phyloP scores from a whole-genome alignment of 2,329 filamentous ascomycete genomes.

The Clarireedia hainanense region DNA sequence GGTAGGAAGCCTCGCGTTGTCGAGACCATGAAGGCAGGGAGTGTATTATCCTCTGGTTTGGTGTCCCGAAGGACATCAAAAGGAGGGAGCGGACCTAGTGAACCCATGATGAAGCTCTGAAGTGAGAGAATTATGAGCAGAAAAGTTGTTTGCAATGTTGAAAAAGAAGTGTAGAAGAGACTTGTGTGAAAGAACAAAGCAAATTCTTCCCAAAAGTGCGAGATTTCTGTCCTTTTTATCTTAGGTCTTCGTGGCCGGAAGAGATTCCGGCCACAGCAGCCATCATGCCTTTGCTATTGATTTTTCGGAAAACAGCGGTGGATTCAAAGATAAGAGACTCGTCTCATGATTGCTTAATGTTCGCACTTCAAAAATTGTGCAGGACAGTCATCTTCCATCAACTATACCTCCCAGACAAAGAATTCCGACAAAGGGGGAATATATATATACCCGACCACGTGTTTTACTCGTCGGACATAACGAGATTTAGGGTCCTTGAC shows the following conservation, averaged over 20 bases:
- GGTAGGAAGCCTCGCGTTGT: conserved; percentile 69
- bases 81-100: conserved; percentile 18
- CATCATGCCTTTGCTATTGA: conserved; percentile 8
- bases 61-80: conserved; percentile 60
- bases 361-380: neutral
- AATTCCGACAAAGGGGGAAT: neutral
- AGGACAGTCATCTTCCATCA: neutral
- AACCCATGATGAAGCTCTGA: conserved; percentile 25
- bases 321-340: conserved; percentile 20
- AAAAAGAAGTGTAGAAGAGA: neutral
- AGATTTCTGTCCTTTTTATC: conserved; percentile 22
- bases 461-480: neutral
- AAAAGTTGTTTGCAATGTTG: conserved; percentile 2
- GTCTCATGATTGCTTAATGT: neutral
- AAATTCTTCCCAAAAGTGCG: conserved; percentile 8
- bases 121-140: neutral
- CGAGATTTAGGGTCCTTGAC: neutral
- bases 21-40: conserved; percentile 74
- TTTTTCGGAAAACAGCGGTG: conserved; percentile 10
- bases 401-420: neutral
- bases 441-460: conserved; percentile 10
- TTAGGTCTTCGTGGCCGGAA: conserved; percentile 24
- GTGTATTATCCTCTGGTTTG: conserved; percentile 50
- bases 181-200: conserved; percentile 14
- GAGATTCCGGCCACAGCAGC: conserved; percentile 23